Evolutionary conservation across 257 asterid species (phyloP).

Genomic region (Vinca minor): DNA sequence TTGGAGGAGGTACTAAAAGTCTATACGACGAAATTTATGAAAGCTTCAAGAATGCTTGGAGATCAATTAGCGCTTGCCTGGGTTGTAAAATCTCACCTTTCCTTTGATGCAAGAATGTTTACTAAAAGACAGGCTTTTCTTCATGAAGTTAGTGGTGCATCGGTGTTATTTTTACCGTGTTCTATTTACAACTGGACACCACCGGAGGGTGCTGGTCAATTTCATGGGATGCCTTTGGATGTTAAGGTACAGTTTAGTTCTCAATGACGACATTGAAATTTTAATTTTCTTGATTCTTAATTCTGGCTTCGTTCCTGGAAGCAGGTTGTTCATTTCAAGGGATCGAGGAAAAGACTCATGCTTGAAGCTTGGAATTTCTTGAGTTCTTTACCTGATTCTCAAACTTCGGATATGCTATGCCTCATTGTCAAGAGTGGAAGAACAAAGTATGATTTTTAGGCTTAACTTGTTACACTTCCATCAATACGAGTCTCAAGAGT

Average conservation of each 20-base stretch:
- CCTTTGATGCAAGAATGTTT: slow-evolving; percentile 45
- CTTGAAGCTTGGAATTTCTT: slow-evolving; percentile 83
- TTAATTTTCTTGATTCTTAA: not conserved
- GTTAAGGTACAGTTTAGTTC: slow-evolving; percentile 53
- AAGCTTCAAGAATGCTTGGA: slow-evolving; percentile 93
- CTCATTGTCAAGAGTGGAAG: slow-evolving; percentile 78
- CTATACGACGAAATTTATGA: slow-evolving; percentile 56
- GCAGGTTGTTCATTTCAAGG: slow-evolving; percentile 94
- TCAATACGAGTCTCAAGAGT: not conserved
- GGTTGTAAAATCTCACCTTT: slow-evolving; percentile 58
- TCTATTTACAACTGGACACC: slow-evolving; percentile 89
- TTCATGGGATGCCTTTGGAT: slow-evolving; percentile 95
- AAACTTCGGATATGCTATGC: slow-evolving; percentile 75
- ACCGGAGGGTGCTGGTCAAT: slow-evolving; percentile 97
- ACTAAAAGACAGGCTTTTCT: slow-evolving; percentile 52
- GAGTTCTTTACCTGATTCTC: slow-evolving; percentile 31
- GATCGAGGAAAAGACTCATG: slow-evolving; percentile 92
- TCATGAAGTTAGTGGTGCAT: slow-evolving; percentile 45
- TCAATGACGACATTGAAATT: not conserved
- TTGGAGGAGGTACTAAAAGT: slow-evolving; percentile 55
- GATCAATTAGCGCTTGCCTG: slow-evolving; percentile 95
- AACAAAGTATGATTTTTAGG: slow-evolving; percentile 76
- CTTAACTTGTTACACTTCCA: not conserved
- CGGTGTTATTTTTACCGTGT: slow-evolving; percentile 80
- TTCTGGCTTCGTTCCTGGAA: slow-evolving; percentile 11